phyloP scores from a whole-genome alignment of 495 filamentous ascomycete genomes.

The Physcia stellaris region DNA sequence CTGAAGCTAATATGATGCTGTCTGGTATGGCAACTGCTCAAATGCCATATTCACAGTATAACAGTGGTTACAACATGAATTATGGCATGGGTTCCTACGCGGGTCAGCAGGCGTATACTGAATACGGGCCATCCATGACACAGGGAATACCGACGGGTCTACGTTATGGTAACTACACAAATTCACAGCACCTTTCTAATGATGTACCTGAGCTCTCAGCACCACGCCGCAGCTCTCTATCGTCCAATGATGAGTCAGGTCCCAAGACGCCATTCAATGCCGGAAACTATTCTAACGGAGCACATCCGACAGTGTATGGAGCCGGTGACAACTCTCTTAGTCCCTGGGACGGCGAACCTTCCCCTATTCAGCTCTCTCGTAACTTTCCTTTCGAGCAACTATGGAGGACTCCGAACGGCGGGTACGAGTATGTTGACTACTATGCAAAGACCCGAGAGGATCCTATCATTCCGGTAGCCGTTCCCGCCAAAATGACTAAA shows the following conservation, averaged over 20 bases:
- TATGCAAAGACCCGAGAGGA: constrained; percentile 57
- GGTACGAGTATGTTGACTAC: constrained; percentile 49
- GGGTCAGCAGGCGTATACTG: too few species aligned
- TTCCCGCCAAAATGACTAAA: constrained; percentile 64
- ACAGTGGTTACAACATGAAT: constrained; percentile 9
- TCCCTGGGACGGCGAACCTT: constrained; percentile 39
- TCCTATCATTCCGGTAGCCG: constrained; percentile 74
- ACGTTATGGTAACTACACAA: too few species aligned
- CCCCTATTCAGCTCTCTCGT: constrained; percentile 43
- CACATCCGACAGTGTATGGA: constrained; percentile 33
- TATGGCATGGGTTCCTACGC: too few species aligned
- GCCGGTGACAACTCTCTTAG: constrained; percentile 47
- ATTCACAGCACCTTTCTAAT: constrained; percentile 34
- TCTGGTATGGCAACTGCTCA: constrained; percentile 9
- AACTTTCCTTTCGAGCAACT: constrained; percentile 25
- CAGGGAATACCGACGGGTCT: too few species aligned
- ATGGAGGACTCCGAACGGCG: constrained; percentile 35
- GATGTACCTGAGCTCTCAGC: constrained; percentile 42
- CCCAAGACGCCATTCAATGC: constrained; percentile 45
- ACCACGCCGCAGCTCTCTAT: constrained; percentile 50
- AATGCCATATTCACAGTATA: constrained; percentile 9
- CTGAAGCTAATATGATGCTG: constrained; percentile 10
- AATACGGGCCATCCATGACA: too few species aligned
- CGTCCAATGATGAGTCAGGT: constrained; percentile 53
- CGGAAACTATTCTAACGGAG: constrained; percentile 36